phyloP scores from a whole-genome alignment of 192 early-diverging fungal genomes.

The Endogone sp. region DNA sequence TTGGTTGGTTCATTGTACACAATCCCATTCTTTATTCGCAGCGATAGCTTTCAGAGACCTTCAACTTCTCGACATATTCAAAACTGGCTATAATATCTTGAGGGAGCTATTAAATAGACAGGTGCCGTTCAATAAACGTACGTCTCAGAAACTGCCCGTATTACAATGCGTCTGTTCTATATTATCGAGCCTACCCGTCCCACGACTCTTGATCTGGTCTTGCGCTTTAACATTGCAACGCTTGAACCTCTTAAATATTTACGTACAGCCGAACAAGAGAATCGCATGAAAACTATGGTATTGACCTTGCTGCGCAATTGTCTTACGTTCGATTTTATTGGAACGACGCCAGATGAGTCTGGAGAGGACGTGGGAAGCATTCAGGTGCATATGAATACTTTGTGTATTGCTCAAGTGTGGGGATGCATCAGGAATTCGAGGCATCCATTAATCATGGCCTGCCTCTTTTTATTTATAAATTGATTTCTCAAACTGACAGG shows the following conservation, averaged over 20 bases:
- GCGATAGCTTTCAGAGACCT: conserved; percentile 43
- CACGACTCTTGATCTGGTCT: not conserved
- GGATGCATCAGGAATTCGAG: conserved; percentile 1
- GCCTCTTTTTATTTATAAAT: conserved; percentile 11
- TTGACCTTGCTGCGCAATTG: conserved; percentile 65
- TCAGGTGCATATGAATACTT: conserved; percentile 35
- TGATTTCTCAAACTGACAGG: conserved; percentile 51
- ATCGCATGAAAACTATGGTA: conserved; percentile 39
- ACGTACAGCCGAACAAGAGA: conserved; percentile 28
- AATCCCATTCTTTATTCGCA: no score
- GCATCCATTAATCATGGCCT: conserved; percentile 22
- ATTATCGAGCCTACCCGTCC: not conserved
- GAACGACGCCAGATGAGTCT: conserved; percentile 72
- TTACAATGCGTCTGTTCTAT: not conserved
- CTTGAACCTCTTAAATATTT: conserved; percentile 24
- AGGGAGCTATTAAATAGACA: conserved; percentile 27
- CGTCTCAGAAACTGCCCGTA: not conserved
- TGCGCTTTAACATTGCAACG: conserved; percentile 5
- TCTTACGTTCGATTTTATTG: conserved; percentile 80
- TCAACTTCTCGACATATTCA: conserved; percentile 27
- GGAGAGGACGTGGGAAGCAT: conserved; percentile 70
- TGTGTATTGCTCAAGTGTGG: no score
- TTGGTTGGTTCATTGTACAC: no score
- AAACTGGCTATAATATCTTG: conserved; percentile 32
- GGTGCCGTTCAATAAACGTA: conserved; percentile 40